A percentile compares a stretch with the other conserved stretches of the same genome.
Evolutionary conservation across 2,329 filamentous ascomycete species (phyloP).

Genomic region (Fusarium kyushuense): DNA sequence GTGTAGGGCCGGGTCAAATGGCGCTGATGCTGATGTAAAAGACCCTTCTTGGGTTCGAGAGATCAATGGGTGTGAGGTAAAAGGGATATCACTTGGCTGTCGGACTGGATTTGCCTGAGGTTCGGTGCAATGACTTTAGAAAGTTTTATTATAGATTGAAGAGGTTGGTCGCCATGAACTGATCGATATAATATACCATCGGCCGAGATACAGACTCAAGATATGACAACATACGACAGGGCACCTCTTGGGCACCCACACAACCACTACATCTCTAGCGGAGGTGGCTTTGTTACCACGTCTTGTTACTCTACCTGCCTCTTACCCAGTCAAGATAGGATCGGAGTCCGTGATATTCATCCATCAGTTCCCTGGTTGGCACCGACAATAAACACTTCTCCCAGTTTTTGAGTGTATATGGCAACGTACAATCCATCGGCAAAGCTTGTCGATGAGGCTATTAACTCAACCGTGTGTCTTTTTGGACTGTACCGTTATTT

Average conservation of each 20-base stretch:
- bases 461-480: not conserved
- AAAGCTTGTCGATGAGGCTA: not conserved
- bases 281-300: conserved; percentile 11
- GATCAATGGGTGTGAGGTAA: conserved; percentile 5
- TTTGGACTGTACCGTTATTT: not conserved
- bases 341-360: conserved; percentile 17
- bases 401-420: not conserved
- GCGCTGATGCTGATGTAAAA: not conserved
- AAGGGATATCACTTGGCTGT: not conserved
- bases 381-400: not conserved
- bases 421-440: not conserved
- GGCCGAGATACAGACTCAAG: conserved; percentile 20
- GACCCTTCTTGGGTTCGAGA: not conserved
- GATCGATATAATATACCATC: conserved; percentile 11
- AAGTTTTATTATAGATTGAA: not conserved
- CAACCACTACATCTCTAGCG: conserved; percentile 36
- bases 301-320: not conserved
- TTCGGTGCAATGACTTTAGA: not conserved
- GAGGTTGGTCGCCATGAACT: not conserved
- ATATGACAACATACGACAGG: conserved; percentile 35
- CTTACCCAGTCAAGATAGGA: conserved; percentile 16
- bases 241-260: conserved; percentile 26
- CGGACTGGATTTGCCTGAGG: not conserved
- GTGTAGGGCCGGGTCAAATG: not conserved
- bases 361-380: conserved; percentile 9